Base-by-base conservation (phyloP, 2,329 filamentous ascomycete species). In the Elsinoe necatrix region DNA sequence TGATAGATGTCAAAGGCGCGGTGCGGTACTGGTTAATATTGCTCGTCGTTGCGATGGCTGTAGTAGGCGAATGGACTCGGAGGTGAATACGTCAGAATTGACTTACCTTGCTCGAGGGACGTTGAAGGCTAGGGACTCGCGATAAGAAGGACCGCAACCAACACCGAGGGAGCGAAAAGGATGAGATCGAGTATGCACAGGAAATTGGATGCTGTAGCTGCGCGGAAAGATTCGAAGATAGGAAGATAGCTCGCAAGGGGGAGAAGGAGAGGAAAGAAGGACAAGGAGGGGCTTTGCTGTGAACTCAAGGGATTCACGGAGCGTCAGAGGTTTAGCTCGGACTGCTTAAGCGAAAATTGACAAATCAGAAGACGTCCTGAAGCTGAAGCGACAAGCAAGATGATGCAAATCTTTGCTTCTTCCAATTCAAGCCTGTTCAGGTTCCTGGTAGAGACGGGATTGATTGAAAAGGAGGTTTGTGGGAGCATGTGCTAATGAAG, bases 141-240 rank as follows among this genome's bases (percentile, higher is more conserved):
- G 23, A 35, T 7, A 56, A 56, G 54, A 41, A 37, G 37, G 20
- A 57, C 34, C 56, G 41, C 41, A 23, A 57, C 56, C 55, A 45
- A 58, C 37, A 56, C 37, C 57, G 41, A 54, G 29, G 45, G 54
- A 51, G 25, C 31, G 25, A 43, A 25, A 27, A 58, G 52, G 47
- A 41, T n/a, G 37, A 14, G 27, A n/a, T 23, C 27, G 54, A n/a
- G 16, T 56, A 58, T 58, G 57, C 57, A 58, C 57, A 56, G 57
- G 42, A 41, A 58, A 58, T 34, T 20, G 27, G 52, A 58, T 58
- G 57, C 57, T 56, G 41, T 45, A 23, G 39, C 50, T 51, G 57
- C 52, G 57, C 52, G 45, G 9, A 48, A 39, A 54, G 43, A 29
- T 21, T 45, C 25, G 39, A 37, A 16, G 18, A 41, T 27, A 29